Conservation (phyloP, 2,329 filamentous ascomycete species). For the Aspergillus awamori region DNA sequence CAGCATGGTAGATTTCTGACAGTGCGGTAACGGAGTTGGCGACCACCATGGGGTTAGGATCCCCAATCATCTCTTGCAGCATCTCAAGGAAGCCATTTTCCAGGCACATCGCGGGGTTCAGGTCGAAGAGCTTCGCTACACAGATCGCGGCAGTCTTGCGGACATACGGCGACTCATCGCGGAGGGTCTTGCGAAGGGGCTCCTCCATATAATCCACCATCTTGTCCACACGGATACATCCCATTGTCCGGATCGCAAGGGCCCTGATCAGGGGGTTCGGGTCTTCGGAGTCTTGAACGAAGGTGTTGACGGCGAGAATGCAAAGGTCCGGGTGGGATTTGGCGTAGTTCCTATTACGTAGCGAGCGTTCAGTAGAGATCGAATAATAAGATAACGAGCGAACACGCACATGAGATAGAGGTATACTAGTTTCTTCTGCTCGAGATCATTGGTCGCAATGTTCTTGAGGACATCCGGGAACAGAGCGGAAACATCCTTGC, state of each 20-base stretch:
- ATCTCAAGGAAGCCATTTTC: conserved; percentile 96
- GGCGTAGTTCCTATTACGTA: conserved; percentile 81
- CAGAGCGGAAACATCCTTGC: conserved; percentile 95
- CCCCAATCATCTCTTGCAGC: conserved; percentile 92
- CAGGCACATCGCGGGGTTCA: conserved; percentile 88
- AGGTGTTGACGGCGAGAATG: conserved; percentile 98
- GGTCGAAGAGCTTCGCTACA: conserved; percentile 95
- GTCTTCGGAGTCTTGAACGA: conserved; percentile 98
- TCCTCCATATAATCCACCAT: conserved; percentile 99
- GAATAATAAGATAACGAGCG: no score
- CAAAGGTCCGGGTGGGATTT: conserved; percentile 98
- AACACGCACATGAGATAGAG: conserved; percentile 84
- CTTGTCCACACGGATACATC: conserved; percentile 96
- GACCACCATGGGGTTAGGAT: conserved; percentile 98
- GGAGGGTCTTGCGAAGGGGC: conserved; percentile 88
- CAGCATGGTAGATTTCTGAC: conserved; percentile 85
- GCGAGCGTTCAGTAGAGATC: conserved; percentile 22
- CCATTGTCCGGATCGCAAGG: conserved; percentile 96
- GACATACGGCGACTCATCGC: conserved; percentile 97
- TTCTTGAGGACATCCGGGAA: conserved; percentile 99
- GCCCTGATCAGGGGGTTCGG: conserved; percentile 95
- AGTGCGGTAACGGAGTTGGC: conserved; percentile 95
- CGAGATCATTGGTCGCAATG: conserved; percentile 89
- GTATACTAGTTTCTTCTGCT: conserved; percentile 99
- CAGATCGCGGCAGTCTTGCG: conserved; percentile 97